Evolutionary conservation across 805 yeast species (phyloP).

Genomic region (Metschnikowia baotianmanensis): DNA sequence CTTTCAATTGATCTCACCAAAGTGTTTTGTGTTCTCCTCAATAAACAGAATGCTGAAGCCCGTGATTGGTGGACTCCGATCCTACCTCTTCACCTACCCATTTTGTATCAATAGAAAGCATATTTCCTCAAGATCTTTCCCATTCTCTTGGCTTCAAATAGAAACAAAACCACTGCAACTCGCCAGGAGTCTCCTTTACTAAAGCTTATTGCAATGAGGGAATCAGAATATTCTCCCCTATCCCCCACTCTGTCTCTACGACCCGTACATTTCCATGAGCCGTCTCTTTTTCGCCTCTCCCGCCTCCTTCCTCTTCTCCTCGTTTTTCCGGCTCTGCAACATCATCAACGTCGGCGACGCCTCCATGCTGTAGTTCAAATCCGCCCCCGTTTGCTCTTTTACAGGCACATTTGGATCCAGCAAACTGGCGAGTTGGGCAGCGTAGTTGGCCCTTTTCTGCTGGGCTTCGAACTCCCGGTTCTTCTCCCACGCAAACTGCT

Average conservation of each 20-base stretch:
- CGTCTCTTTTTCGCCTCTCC: constrained; percentile 11
- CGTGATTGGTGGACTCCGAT: too few species aligned
- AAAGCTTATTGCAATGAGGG: not conserved
- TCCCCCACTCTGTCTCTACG: not conserved
- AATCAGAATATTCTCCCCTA: not conserved
- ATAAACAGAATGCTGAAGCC: too few species aligned
- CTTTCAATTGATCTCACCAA: too few species aligned
- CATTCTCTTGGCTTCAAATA: too few species aligned
- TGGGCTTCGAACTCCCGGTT: constrained; percentile 16
- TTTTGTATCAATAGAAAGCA: too few species aligned
- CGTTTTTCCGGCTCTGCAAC: constrained; percentile 24
- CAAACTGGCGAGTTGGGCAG: constrained; percentile 13
- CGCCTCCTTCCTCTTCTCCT: constrained; percentile 18
- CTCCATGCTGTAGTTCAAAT: constrained; percentile 31
- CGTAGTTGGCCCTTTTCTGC: constrained; percentile 11
- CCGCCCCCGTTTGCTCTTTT: constrained; percentile 17
- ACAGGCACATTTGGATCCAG: constrained; percentile 13
- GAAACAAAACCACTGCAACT: too few species aligned
- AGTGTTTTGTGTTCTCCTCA: too few species aligned
- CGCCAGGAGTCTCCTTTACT: too few species aligned
- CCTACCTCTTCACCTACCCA: too few species aligned
- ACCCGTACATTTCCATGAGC: constrained; percentile 17
- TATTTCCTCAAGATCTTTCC: too few species aligned
- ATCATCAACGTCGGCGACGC: constrained; percentile 39
- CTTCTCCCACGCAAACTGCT: constrained; percentile 48